Percentiles rank a stretch among this genome's conserved stretches.
Conservation (phyloP, 208 protist genomes). For the Histomonas meleagridis region DNA sequence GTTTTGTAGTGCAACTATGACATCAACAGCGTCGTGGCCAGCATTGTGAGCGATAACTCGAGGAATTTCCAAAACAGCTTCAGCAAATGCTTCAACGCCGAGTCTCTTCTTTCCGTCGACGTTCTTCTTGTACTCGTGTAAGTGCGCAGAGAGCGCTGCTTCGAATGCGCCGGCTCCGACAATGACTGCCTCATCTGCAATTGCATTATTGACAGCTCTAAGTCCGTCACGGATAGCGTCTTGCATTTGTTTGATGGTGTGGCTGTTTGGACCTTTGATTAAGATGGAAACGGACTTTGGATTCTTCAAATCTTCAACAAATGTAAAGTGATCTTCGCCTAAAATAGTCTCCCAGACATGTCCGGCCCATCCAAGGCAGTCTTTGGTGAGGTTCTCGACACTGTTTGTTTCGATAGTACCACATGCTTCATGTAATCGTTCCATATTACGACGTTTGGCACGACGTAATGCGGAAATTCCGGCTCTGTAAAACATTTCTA, state of each 20-base stretch:
- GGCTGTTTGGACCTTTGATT: constrained; percentile 90
- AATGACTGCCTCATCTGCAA: constrained; percentile 61
- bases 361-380: constrained; percentile 61
- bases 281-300: constrained; percentile 93
- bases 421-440: constrained; percentile 68
- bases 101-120: constrained; percentile 72
- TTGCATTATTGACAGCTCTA: constrained; percentile 91
- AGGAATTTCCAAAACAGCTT: constrained; percentile 90
- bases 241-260: constrained; percentile 96
- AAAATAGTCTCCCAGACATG: constrained; percentile 88
- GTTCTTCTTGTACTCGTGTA: constrained; percentile 63
- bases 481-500: constrained; percentile 92
- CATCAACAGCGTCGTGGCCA: constrained; percentile 87
- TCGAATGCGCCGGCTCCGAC: constrained; percentile 95
- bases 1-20: constrained; percentile 80
- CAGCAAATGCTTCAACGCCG: constrained; percentile 90
- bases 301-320: constrained; percentile 86
- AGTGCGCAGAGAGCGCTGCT: constrained; percentile 71
- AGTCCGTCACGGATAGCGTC: constrained; percentile 90
- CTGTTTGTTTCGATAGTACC: constrained; percentile 90
- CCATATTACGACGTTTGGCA: constrained; percentile 77
- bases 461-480: constrained; percentile 91
- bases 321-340: constrained; percentile 98
- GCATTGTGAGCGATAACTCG: constrained; percentile 94
- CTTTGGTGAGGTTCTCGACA: constrained; percentile 80